Base-by-base conservation (phyloP, 257 asterid species). In the Coffea eugenioides region DNA sequence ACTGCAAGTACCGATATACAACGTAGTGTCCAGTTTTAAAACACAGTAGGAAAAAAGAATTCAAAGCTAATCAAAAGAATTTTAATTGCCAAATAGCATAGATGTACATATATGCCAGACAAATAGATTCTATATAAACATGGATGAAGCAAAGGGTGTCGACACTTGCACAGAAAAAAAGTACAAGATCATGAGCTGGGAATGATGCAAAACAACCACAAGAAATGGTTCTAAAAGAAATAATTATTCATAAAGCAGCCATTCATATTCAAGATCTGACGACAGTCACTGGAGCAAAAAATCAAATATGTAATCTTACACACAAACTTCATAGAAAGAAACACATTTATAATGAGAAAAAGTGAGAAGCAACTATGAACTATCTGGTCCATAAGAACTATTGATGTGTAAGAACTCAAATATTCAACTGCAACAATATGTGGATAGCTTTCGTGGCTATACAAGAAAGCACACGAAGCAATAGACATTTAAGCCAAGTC, bases 1-100 rank as follows among this genome's bases (percentile, higher is more conserved):
- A 83, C 99, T 93, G 80, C 25, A 79, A 70, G 84, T 70, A 76
- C 54, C 41, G 80, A 36, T 79, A 49, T 27, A 25, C 13, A 7
- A 71, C 64, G 16, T 54, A 69, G 21, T 45, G 48, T 9, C 34
- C 23, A 52, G 56, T 39, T 52, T 51, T 36, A 31, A 46, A n/a
- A 5, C 46, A 46, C 14, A 36, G 71, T 2, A 77, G 12, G 36
- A 6, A 59, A 36, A 52, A 25, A 67, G 74, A 75, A 25, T 45
- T 45, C 5, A 14, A 45, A 71, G 61, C 56, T 18, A 43, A 46
- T 56, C 20, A 69, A 15, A 61, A 54, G 57, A 45, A 36, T 23
- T 51, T 25, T 5, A 72, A 25, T 11, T 20, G 27, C 13, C 6
- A 13, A 21, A 73, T 46, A 72, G 43, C 23, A 2, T 45, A 6